Conservation (phyloP, 2,329 filamentous ascomycete genomes). For the Aspergillus brunneoviolaceus region DNA sequence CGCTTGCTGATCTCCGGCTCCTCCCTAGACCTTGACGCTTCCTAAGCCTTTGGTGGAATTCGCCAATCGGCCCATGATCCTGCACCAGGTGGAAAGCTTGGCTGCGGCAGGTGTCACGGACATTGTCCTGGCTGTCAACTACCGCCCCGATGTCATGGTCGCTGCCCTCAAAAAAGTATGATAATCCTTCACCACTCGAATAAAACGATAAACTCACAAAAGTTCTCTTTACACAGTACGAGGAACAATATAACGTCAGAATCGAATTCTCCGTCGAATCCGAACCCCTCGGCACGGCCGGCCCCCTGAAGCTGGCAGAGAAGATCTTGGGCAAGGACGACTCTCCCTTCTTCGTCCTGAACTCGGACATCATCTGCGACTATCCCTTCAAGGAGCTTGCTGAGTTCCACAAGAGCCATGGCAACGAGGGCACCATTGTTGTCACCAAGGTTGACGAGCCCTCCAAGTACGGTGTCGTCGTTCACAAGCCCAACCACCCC, state of each 20-base stretch:
- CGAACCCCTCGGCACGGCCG: slow-evolving; percentile 91
- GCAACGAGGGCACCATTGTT: slow-evolving; percentile 93
- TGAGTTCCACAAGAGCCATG: slow-evolving; percentile 88
- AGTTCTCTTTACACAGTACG: slow-evolving; percentile 60
- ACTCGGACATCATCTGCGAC: slow-evolving; percentile 97
- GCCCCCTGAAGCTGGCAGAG: slow-evolving; percentile 92
- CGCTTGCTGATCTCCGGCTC: slow-evolving; percentile 16
- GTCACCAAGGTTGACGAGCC: slow-evolving; percentile 99
- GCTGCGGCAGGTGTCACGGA: slow-evolving; percentile 93
- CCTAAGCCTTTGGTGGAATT: slow-evolving; percentile 98
- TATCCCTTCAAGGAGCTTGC: slow-evolving; percentile 90
- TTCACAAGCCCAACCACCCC: slow-evolving; percentile 90
- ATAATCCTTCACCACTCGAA: slow-evolving; percentile 14
- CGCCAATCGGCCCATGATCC: slow-evolving; percentile 98
- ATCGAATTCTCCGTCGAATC: slow-evolving; percentile 97
- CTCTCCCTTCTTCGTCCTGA: slow-evolving; percentile 94
- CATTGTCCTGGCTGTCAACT: slow-evolving; percentile 98
- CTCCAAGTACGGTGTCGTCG: slow-evolving; percentile 97
- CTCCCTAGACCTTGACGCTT: slow-evolving; percentile 79
- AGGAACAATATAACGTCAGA: slow-evolving; percentile 86
- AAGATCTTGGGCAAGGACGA: slow-evolving; percentile 90
- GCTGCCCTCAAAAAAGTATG: slow-evolving; percentile 82
- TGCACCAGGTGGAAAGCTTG: slow-evolving; percentile 94
- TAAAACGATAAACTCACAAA: slow-evolving; percentile 5
- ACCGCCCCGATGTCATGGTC: slow-evolving; percentile 97